Base-by-base conservation (phyloP, 495 filamentous ascomycete species). In the Hyphodiscus hymeniophilus region DNA sequence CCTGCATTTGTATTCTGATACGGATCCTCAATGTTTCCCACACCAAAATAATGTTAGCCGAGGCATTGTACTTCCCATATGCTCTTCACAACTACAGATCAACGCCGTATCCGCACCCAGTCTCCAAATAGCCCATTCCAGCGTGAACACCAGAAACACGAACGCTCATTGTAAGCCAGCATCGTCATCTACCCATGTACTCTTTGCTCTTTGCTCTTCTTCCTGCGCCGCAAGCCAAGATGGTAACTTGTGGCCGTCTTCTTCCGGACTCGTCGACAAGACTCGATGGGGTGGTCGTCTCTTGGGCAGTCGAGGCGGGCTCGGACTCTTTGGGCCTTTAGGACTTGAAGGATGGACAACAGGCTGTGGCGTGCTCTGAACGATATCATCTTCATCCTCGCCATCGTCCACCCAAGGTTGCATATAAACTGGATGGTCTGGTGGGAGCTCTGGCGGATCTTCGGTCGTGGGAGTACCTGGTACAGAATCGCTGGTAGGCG, bases 401-500 rank as follows among this genome's bases (percentile, higher is more conserved):
- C 33, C 54, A 51, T 68, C 66, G 34, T 72, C 70, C 1, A 66
- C 67, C 60, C 66, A 72, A 1, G 70, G 69, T 26, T 58, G 60
- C n/a, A 66, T 49, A 41, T 69, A 67, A 3, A 57, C 43, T 36
- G 26, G 26, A n/a, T n/a, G 26, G 26, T 28, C 4, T 28, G n/a
- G n/a, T n/a, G n/a, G n/a, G n/a, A n/a, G 26, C 26, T 28, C 26
- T 5, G 60, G 56, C 13, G 21, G 51, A 11, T 47, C 35, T 13
- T 59, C 58, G 17, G 12, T 50, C 30, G 50, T 35, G 0, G 78
- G 78, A 7, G 75, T 77, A 15, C 72, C 71, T 5, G 77, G 78
- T 58, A 80, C 74, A 6, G 76, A 80, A 42, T 66, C 65, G 20
- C 68, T 67, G 3, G 61, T 62, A 4, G 79, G 79, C 3, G 79